phyloP scores from a whole-genome alignment of 2,329 filamentous ascomycete species.

The Calonectria ilicicola region DNA sequence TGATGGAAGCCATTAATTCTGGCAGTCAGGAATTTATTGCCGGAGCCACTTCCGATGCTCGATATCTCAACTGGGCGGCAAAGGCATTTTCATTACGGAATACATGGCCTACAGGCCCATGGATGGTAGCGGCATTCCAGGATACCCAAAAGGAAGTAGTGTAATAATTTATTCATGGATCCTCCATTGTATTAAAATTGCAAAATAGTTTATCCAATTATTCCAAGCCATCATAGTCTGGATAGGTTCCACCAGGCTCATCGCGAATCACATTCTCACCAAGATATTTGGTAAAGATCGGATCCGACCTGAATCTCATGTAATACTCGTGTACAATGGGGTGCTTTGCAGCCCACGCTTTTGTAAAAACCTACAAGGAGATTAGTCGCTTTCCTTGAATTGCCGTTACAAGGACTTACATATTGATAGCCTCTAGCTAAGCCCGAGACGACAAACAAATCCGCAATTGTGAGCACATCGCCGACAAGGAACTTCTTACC shows the following conservation, averaged over 20 bases:
- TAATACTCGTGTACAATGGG: constrained; percentile 25
- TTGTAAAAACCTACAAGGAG: constrained; percentile 20
- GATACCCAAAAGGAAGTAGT: constrained; percentile 23
- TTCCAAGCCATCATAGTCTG: constrained; percentile 22
- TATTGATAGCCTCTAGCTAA: constrained; percentile 24
- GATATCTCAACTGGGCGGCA: constrained; percentile 18
- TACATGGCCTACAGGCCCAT: constrained; percentile 22
- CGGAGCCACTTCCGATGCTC: constrained; percentile 8
- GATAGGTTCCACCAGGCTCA: constrained; percentile 23
- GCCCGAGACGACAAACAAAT: constrained; percentile 24
- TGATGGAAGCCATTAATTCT: constrained; percentile 22
- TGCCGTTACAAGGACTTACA: neutral
- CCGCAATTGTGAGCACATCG: constrained; percentile 18
- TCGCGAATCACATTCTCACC: constrained; percentile 24
- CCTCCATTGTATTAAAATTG: no score
- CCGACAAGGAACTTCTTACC: constrained; percentile 21
- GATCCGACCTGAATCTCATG: constrained; percentile 19
- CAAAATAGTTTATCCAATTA: neutral
- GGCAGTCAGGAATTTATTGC: constrained; percentile 7
- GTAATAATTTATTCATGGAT: neutral
- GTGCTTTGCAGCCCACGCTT: constrained; percentile 21
- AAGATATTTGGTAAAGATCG: constrained; percentile 23
- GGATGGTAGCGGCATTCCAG: constrained; percentile 26
- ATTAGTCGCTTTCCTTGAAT: neutral
- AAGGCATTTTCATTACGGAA: constrained; percentile 17